Evolutionary conservation across 257 asterid species (phyloP).

Genomic region (Fraxinus pennsylvanica): DNA sequence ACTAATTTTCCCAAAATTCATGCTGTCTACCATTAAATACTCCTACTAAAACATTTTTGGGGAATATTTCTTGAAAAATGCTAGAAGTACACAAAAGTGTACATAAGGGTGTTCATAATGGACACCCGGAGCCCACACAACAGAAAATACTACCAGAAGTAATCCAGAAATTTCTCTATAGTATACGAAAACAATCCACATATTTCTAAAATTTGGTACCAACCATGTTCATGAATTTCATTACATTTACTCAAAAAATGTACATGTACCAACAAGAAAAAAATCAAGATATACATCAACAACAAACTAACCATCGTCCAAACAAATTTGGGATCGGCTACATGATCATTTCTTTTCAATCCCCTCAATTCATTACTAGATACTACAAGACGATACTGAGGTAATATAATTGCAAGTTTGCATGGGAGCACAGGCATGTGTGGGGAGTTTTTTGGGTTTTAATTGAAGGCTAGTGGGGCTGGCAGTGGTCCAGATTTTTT

Average conservation of each 20-base stretch:
- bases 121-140: not conserved
- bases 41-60: not conserved
- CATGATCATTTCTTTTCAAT: not conserved
- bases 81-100: too few relatives aligned
- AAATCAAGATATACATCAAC: not conserved
- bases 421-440: not conserved
- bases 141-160: not conserved
- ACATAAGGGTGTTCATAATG: too few relatives aligned
- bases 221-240: not conserved
- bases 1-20: too few relatives aligned
- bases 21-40: not conserved
- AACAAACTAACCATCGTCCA: not conserved
- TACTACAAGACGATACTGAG: not conserved
- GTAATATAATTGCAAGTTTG: not conserved
- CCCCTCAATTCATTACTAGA: not conserved
- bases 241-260: not conserved
- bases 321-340: not conserved
- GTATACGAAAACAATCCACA: not conserved
- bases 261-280: not conserved
- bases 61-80: not conserved
- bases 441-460: not conserved
- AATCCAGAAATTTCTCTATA: not conserved
- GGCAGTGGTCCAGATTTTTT: not conserved
- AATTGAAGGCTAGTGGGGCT: slow-evolving; percentile 3
- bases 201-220: slow-evolving; percentile 1